Conservation (phyloP, 371 early-diverging fungal species). For the Mortierella polycephala region DNA sequence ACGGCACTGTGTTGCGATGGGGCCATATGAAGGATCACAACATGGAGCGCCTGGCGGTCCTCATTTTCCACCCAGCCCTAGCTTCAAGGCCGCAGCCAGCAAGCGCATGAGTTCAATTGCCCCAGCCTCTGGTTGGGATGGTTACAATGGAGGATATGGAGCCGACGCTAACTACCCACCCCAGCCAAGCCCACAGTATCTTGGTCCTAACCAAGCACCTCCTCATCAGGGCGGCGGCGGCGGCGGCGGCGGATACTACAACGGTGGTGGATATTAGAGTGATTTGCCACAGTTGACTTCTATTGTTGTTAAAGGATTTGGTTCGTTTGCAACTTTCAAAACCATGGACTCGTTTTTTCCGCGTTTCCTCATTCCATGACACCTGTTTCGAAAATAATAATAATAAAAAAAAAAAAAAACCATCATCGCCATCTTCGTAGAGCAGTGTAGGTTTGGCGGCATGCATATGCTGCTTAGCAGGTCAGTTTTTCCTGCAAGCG, state of each 20-base stretch:
- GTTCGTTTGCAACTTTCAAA: too few relatives aligned
- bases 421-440: too few relatives aligned
- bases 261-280: constrained; percentile 36
- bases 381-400: too few relatives aligned
- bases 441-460: too few relatives aligned
- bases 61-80: constrained; percentile 41
- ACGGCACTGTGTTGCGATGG: constrained; percentile 66
- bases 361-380: too few relatives aligned
- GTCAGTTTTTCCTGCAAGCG: too few relatives aligned
- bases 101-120: constrained; percentile 52
- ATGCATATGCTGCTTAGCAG: too few relatives aligned
- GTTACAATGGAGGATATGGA: constrained; percentile 1
- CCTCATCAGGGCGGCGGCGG: constrained; percentile 23
- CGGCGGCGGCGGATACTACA: constrained; percentile 17
- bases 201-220: constrained; percentile 16
- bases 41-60: constrained; percentile 44
- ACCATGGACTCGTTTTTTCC: too few relatives aligned
- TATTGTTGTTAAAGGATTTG: too few relatives aligned
- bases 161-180: constrained; percentile 24
- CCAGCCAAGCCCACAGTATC: constrained; percentile 35
- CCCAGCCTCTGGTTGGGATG: constrained; percentile 28
- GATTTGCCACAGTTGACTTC: neutral
- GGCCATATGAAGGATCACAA: constrained; percentile 44
- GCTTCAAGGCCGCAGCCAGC: constrained; percentile 49
- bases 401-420: too few relatives aligned